These are phyloP conservation scores for Cryptomeria japonica DNA, from an alignment of 75 land plant species.

Conservation along the genomic window DNA sequence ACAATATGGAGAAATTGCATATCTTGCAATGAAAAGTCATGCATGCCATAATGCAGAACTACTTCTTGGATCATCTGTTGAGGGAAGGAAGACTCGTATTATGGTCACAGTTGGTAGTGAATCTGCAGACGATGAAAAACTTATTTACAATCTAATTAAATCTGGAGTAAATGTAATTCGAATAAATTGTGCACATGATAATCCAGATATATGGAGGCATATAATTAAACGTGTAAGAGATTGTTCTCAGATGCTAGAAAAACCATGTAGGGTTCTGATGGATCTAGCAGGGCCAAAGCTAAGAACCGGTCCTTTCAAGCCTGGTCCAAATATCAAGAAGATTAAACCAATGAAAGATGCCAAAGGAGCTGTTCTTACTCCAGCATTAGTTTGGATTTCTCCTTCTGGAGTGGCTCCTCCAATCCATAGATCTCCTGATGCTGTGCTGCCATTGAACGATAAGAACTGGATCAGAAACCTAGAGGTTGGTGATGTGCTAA, in stretches of 20 bases:
- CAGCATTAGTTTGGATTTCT: slow-evolving; percentile 54
- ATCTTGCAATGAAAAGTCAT: slow-evolving; percentile 24
- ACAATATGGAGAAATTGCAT: slow-evolving; percentile 2
- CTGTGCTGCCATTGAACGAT: slow-evolving; percentile 32
- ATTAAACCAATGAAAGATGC: slow-evolving; percentile 43
- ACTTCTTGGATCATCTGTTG: slow-evolving; percentile 35
- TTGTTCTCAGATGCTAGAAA: slow-evolving; percentile 58
- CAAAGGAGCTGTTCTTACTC: slow-evolving; percentile 27
- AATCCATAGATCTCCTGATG: slow-evolving; percentile 32
- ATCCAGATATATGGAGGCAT: slow-evolving; percentile 43
- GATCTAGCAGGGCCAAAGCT: slow-evolving; percentile 73
- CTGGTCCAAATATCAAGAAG: slow-evolving; percentile 49
- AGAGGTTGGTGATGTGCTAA: slow-evolving; percentile 36
- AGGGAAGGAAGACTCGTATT: slow-evolving; percentile 24
- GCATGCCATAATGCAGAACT: slow-evolving; percentile 24
- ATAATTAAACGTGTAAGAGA: slow-evolving; percentile 39
- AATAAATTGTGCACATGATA: slow-evolving; percentile 69
- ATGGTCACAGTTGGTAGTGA: slow-evolving; percentile 65
- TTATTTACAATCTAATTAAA: slow-evolving; percentile 37
- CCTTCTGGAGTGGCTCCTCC: slow-evolving; percentile 28
- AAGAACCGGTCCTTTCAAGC: slow-evolving; percentile 40
- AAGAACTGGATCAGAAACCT: slow-evolving; percentile 29
- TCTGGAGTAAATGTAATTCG: slow-evolving; percentile 48
- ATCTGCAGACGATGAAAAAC: slow-evolving; percentile 31
- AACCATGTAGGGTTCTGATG: slow-evolving; percentile 58